These are phyloP conservation scores for Solanum microdontum DNA, from an alignment of 257 asterid genomes.

Conservation along the genomic window DNA sequence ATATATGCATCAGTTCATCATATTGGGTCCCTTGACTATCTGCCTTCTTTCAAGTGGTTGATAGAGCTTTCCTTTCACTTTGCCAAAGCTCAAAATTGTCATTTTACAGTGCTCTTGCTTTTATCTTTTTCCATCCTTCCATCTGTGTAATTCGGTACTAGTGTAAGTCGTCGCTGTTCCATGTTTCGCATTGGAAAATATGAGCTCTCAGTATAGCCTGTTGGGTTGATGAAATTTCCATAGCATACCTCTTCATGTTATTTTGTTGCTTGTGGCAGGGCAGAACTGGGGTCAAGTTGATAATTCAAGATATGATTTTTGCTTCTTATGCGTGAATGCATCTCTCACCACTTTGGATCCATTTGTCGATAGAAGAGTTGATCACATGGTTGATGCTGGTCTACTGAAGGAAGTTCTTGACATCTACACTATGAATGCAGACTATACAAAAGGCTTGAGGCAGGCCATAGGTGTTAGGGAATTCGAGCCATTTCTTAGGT, in stretches of 20 bases:
- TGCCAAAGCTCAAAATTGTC: not conserved
- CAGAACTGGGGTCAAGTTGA: constrained; percentile 96
- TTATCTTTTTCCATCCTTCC: not conserved
- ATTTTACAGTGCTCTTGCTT: not conserved
- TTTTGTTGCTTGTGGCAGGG: constrained; percentile 59
- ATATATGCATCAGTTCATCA: not conserved
- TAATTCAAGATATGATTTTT: constrained; percentile 54
- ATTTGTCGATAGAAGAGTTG: constrained; percentile 74
- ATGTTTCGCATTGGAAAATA: not conserved
- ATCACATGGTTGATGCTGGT: constrained; percentile 65
- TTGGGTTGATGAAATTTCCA: not conserved
- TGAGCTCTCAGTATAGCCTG: not conserved
- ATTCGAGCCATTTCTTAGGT: constrained; percentile 51
- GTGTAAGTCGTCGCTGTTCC: not conserved
- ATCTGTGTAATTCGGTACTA: not conserved
- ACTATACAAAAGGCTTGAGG: constrained; percentile 71
- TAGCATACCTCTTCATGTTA: constrained; percentile 11
- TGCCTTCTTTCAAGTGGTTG: not conserved
- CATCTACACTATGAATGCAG: constrained; percentile 50
- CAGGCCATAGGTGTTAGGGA: constrained; percentile 96
- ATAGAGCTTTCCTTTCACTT: not conserved
- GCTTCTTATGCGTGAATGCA: constrained; percentile 82
- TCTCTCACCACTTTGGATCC: constrained; percentile 63
- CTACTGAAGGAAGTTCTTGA: constrained; percentile 63
- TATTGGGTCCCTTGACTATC: not conserved